These are phyloP conservation scores for Fusarium hostae DNA, from an alignment of 2,329 filamentous ascomycete species.

Conservation along the genomic window DNA sequence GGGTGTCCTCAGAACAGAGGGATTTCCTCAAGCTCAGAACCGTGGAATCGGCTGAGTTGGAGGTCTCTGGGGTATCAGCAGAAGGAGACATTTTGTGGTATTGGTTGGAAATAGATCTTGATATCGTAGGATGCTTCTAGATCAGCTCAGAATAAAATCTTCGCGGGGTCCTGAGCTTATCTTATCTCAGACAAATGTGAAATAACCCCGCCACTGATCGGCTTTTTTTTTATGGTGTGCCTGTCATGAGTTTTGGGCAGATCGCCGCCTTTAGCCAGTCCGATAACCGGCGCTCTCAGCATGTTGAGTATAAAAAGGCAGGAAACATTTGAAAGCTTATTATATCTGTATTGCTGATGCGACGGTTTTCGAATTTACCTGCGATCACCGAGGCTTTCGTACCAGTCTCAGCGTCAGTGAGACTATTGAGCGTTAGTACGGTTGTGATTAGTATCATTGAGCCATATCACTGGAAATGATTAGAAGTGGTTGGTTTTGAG, in stretches of 20 bases:
- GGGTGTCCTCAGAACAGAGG: conserved; percentile 81
- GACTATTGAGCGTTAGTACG: neutral
- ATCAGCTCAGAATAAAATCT: conserved; percentile 49
- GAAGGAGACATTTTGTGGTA: conserved; percentile 44
- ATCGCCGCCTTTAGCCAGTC: conserved; percentile 2
- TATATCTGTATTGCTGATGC: neutral
- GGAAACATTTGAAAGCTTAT: neutral
- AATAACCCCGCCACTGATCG: conserved; percentile 25
- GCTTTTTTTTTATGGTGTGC: conserved; percentile 8
- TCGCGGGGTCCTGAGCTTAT: conserved; percentile 47
- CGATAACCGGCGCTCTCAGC: conserved; percentile 8
- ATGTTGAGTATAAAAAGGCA: neutral
- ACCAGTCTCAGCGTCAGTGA: neutral
- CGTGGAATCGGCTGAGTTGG: conserved; percentile 52
- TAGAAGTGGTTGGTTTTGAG: neutral
- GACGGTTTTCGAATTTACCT: too few relatives aligned
- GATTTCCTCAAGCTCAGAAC: conserved; percentile 76
- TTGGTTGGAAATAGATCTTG: conserved; percentile 16
- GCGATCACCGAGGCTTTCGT: neutral
- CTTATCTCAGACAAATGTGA: conserved; percentile 36
- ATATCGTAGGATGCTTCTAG: conserved; percentile 18
- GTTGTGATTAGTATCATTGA: neutral
- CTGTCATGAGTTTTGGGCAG: neutral
- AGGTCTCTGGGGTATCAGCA: conserved; percentile 34
- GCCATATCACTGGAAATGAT: neutral